phyloP scores from a whole-genome alignment of 257 asterid genomes.

The Lycium barbarum region DNA sequence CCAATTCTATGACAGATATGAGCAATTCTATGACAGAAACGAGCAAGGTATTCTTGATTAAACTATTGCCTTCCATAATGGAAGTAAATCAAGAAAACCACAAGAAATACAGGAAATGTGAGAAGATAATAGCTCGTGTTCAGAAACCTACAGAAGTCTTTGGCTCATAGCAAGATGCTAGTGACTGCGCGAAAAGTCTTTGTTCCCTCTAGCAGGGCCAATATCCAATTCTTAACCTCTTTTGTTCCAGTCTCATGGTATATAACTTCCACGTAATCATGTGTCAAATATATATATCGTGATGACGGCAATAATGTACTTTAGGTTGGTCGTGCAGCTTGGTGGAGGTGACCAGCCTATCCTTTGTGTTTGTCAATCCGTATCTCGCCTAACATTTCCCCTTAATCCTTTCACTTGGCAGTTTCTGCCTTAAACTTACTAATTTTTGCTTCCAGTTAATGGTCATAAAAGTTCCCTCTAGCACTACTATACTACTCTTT shows the following conservation, averaged over 20 bases:
- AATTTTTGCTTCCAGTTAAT: background rate
- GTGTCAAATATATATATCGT: background rate
- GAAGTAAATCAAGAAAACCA: background rate
- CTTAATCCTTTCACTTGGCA: background rate
- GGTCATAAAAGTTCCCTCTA: background rate
- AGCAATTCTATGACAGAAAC: background rate
- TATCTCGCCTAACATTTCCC: background rate
- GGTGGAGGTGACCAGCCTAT: slow-evolving; percentile 14
- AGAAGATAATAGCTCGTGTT: background rate
- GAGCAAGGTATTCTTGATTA: background rate
- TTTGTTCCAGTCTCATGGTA: background rate
- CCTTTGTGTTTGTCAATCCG: background rate
- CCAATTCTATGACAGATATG: background rate
- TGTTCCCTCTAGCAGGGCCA: background rate
- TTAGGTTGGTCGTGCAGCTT: background rate
- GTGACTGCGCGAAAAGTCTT: background rate
- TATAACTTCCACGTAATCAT: background rate
- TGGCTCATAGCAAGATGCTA: slow-evolving; percentile 13
- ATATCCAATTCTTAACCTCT: background rate
- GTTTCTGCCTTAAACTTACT: background rate
- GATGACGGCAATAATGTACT: background rate
- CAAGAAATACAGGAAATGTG: slow-evolving; percentile 21
- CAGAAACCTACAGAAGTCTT: slow-evolving; percentile 8
- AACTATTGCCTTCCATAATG: background rate
- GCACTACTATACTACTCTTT: background rate